Percentiles rank a stretch among this genome's conserved stretches.
These are phyloP conservation scores for Aspergillus brunneoviolaceus DNA, from an alignment of 2,329 filamentous ascomycete genomes.

Conservation along the genomic window DNA sequence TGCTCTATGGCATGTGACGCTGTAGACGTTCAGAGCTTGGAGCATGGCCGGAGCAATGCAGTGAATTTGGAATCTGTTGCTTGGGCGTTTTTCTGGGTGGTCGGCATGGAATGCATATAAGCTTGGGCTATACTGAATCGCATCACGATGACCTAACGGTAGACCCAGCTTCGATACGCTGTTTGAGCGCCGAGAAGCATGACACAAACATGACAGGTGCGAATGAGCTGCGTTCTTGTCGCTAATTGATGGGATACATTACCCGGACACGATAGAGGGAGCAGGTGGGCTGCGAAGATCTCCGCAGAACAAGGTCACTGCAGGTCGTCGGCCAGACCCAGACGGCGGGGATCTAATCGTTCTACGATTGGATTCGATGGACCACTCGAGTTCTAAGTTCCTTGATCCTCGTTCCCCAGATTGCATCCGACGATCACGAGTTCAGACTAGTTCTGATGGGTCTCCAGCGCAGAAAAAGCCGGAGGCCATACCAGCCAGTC, in stretches of 20 bases:
- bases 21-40: not conserved
- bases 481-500: not conserved
- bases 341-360: too few relatives aligned
- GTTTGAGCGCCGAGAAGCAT: not conserved
- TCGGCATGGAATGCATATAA: not conserved
- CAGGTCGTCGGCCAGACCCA: too few relatives aligned
- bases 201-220: not conserved
- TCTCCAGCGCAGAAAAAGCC: not conserved
- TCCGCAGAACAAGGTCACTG: not conserved
- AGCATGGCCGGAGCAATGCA: not conserved
- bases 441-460: too few relatives aligned
- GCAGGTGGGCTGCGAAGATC: not conserved
- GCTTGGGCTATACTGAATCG: not conserved
- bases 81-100: too few relatives aligned
- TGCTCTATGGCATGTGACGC: not conserved
- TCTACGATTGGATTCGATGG: too few relatives aligned
- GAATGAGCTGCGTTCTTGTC: not conserved
- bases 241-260: not conserved
- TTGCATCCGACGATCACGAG: too few relatives aligned
- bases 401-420: too few relatives aligned
- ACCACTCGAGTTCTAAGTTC: too few relatives aligned
- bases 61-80: too few relatives aligned
- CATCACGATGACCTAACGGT: not conserved
- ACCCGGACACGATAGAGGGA: not conserved
- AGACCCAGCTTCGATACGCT: too few relatives aligned